Base-by-base conservation (phyloP, 139 green algal genomes). In the Klebsormidium nitens region DNA sequence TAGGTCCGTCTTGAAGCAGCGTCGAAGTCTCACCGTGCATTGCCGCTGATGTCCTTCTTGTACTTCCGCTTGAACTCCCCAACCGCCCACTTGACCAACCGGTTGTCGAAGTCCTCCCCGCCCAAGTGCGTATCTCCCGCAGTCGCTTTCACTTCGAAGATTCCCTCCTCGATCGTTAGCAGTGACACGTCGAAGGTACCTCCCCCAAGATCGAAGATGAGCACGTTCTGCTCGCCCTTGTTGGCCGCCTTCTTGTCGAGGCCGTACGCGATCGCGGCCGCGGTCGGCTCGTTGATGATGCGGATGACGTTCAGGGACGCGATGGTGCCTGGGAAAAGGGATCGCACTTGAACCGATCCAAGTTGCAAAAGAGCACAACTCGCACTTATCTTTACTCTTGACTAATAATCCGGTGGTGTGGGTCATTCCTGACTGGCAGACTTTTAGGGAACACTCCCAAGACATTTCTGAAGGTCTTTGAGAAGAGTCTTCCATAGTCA, bases 81-180 rank as follows among this genome's bases (percentile, higher is more conserved):
- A 5, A 85, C 85, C 55, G 97, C 97, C 86, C 95, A 85, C 73
- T 90, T 89, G 34, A 97, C 91, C 46, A 97, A 80, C 48, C 91
- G 81, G 76, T 95, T 90, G 82, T 98, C 93, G 74, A 98, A 98
- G 83, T 98, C 93, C 85, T 97, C 92, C 67, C 93, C 93, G 55
- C 93, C 93, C 72, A 98, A 70, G 79, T 98, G 93, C 39, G 93
- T 98, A 84, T 98, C 93, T 63, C 93, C 93, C 52, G 92, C 90
- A 8, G 93, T 97, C 64, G 93, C 78, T 87, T 98, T 97, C 60
- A 98, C 90, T 84, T 97, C 91, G 76, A 97, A 97, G 77, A 97
- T 95, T 55, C 92, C 92, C 73, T 97, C 90, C 66, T 97, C 92
- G 67, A 97, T 97, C 61, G 87, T 92, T 69, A 97, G 85, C 47